Percentiles rank a stretch among this genome's conserved stretches.
phyloP scores from a whole-genome alignment of 1,284 basidiomycete genomes.

The Cryptococcus jaspeensis region DNA sequence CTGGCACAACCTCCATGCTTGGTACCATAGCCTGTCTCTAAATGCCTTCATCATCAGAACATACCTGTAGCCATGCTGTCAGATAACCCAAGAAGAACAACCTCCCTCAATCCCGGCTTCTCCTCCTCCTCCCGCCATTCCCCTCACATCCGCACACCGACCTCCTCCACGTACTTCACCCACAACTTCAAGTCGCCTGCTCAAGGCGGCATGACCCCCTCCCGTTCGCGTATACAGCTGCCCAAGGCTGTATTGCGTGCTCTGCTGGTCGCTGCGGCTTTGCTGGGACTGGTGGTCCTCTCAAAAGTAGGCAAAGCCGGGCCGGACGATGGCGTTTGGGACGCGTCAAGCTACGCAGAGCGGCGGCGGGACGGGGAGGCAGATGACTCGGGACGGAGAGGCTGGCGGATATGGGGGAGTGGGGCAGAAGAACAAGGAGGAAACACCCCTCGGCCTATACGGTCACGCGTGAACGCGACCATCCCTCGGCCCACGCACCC shows the following conservation, averaged over 20 bases:
- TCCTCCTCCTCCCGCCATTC: no score
- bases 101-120: background rate
- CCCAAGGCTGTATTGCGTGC: conserved; percentile 17
- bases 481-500: conserved; percentile 4
- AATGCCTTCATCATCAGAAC: no score
- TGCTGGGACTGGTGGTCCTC: conserved; percentile 11
- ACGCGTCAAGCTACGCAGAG: conserved; percentile 31
- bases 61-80: no score
- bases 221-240: background rate
- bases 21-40: no score
- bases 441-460: background rate
- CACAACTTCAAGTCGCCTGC: conserved; percentile 8
- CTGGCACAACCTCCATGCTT: no score
- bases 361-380: conserved; percentile 4
- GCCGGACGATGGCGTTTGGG: conserved; percentile 31
- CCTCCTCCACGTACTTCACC: conserved; percentile 1
- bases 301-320: conserved; percentile 7
- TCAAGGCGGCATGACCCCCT: background rate
- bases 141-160: background rate
- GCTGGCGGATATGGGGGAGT: background rate
- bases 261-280: conserved; percentile 1
- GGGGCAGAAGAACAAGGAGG: background rate
- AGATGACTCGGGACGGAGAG: background rate
- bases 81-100: no score
- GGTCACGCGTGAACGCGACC: conserved; percentile 2